A percentile compares a stretch with the other conserved stretches of the same genome.
These are phyloP conservation scores for Cucumis melo DNA, from an alignment of 306 rosid species.

Conservation along the genomic window DNA sequence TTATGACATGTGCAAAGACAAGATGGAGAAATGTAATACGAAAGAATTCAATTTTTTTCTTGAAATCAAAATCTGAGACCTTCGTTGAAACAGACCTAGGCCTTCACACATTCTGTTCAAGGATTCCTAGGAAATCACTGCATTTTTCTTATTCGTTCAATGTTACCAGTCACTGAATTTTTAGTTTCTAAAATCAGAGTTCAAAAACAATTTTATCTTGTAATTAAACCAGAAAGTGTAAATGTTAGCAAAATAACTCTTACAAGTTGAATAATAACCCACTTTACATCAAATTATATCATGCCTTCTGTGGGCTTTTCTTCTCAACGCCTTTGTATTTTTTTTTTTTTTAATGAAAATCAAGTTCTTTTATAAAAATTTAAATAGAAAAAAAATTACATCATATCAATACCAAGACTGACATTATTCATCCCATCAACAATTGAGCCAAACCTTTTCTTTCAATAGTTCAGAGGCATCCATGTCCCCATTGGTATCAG, in stretches of 20 bases:
- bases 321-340: no score
- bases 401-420: background rate
- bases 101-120: background rate
- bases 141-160: background rate
- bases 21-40: background rate
- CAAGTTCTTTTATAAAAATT: no score
- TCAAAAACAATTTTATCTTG: background rate
- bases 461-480: constrained; percentile 72
- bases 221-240: background rate
- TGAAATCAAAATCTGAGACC: background rate
- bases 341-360: no score
- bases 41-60: background rate
- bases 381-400: no score
- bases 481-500: constrained; percentile 42
- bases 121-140: background rate
- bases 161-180: background rate
- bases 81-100: background rate
- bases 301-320: background rate
- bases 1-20: background rate
- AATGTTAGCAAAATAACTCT: background rate
- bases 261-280: background rate
- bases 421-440: background rate
- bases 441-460: constrained; percentile 50
- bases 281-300: background rate
- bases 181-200: background rate